Percentiles rank a stretch among this genome's conserved stretches.
phyloP scores from a whole-genome alignment of 768 basidiomycete species.

The Pleurotus sapidus region DNA sequence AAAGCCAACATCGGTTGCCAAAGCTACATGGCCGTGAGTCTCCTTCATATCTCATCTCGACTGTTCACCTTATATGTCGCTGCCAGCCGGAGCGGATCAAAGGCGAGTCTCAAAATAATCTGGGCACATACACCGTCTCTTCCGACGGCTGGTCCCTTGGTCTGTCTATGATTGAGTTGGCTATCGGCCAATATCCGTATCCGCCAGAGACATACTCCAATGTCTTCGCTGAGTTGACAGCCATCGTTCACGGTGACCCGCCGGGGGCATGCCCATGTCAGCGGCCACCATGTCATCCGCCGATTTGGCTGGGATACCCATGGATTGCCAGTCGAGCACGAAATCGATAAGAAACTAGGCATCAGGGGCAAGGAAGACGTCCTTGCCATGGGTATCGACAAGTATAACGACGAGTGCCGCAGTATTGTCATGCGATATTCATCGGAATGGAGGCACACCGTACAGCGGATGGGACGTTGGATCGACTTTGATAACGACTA shows the following conservation, averaged over 20 bases:
- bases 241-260: slow-evolving; percentile 93
- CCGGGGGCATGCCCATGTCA: slow-evolving; percentile 93
- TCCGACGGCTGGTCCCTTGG: slow-evolving; percentile 99
- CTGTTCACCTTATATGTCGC: not conserved
- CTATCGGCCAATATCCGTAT: slow-evolving; percentile 89
- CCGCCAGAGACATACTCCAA: slow-evolving; percentile 97
- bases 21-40: slow-evolving; percentile 93
- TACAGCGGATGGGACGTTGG: slow-evolving; percentile 99
- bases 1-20: slow-evolving; percentile 99
- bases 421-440: slow-evolving; percentile 97
- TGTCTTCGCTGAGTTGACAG: slow-evolving; percentile 93
- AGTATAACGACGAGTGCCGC: slow-evolving; percentile 96
- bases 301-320: slow-evolving; percentile 99
- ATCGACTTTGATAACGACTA: slow-evolving; percentile 99
- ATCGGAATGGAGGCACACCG: slow-evolving; percentile 89
- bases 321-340: slow-evolving; percentile 97
- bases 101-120: slow-evolving; percentile 84
- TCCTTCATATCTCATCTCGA: not conserved
- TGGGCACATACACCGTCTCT: slow-evolving; percentile 91
- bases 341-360: slow-evolving; percentile 94
- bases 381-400: slow-evolving; percentile 91
- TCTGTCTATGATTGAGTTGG: slow-evolving; percentile 90
- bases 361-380: slow-evolving; percentile 95
- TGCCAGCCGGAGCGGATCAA: slow-evolving; percentile 91
- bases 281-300: slow-evolving; percentile 88